phyloP scores from a whole-genome alignment of 148 eudicot species.

The Chenopodium formosanum region DNA sequence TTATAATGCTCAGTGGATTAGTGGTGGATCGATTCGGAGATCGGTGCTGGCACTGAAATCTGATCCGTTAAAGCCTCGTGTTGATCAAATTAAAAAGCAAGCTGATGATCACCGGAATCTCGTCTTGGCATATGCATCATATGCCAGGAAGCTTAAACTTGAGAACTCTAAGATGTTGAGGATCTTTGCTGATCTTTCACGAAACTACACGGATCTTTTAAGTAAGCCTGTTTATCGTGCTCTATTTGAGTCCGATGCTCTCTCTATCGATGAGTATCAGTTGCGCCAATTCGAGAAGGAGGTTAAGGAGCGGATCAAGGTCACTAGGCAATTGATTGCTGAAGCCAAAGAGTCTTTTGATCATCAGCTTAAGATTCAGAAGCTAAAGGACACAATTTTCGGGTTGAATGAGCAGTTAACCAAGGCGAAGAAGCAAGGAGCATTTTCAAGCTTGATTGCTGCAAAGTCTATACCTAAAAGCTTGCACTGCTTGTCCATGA shows the following conservation, averaged over 20 bases:
- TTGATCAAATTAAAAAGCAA: slow-evolving; percentile 56
- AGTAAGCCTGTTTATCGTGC: slow-evolving; percentile 37
- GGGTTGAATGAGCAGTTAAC: slow-evolving; percentile 75
- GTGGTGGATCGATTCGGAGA: slow-evolving; percentile 36
- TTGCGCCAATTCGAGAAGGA: slow-evolving; percentile 80
- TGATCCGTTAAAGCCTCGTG: slow-evolving; percentile 52
- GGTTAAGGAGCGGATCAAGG: slow-evolving; percentile 83
- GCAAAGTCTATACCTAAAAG: slow-evolving; percentile 95
- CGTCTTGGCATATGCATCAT: slow-evolving; percentile 50
- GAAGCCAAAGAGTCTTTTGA: slow-evolving; percentile 93
- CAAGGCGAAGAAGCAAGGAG: slow-evolving; percentile 93
- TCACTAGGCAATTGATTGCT: slow-evolving; percentile 73
- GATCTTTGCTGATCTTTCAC: slow-evolving; percentile 54
- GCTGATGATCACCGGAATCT: slow-evolving; percentile 55
- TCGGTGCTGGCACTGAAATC: slow-evolving; percentile 49
- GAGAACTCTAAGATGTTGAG: slow-evolving; percentile 56
- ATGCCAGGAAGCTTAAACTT: slow-evolving; percentile 60
- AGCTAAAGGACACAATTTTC: slow-evolving; percentile 83
- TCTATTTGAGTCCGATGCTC: slow-evolving; percentile 53
- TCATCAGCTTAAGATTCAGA: slow-evolving; percentile 91
- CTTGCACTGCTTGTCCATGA: slow-evolving; percentile 82
- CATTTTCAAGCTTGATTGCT: slow-evolving; percentile 91
- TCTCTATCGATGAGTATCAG: slow-evolving; percentile 55
- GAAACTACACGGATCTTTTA: slow-evolving; percentile 49
- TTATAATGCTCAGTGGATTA: slow-evolving; percentile 12